Evolutionary conservation across 495 filamentous ascomycete genomes (phyloP).

Genomic region (Clohesyomyces aquaticus): DNA sequence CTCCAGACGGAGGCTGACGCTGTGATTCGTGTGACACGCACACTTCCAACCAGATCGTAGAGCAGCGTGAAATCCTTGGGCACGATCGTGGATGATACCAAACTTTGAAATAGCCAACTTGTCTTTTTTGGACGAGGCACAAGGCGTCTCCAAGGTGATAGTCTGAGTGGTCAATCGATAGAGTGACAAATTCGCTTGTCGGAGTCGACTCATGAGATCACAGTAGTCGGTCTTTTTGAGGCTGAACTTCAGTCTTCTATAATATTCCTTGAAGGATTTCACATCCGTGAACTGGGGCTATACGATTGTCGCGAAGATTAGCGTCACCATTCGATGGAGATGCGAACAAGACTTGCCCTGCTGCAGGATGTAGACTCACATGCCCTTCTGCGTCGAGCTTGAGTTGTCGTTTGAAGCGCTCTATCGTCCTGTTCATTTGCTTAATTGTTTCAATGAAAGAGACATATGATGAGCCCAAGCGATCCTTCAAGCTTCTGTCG

Average conservation of each 20-base stretch:
- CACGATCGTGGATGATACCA: conserved; percentile 21
- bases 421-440: conserved; percentile 1
- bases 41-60: conserved; percentile 29
- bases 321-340: no score
- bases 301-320: background rate
- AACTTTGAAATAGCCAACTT: conserved; percentile 19
- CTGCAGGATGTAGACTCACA: conserved; percentile 1
- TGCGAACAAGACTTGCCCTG: no score
- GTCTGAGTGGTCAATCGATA: conserved; percentile 31
- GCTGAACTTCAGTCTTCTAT: conserved; percentile 29
- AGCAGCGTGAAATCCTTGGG: conserved; percentile 23
- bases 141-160: conserved; percentile 14
- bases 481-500: conserved; percentile 16
- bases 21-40: conserved; percentile 31
- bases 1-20: conserved; percentile 26
- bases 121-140: conserved; percentile 6
- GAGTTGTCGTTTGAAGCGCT: conserved; percentile 15
- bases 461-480: conserved; percentile 16
- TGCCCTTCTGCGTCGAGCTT: conserved; percentile 29
- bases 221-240: conserved; percentile 29
- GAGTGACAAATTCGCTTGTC: conserved; percentile 20
- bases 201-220: conserved; percentile 22
- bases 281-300: conserved; percentile 32
- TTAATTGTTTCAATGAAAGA: conserved; percentile 27
- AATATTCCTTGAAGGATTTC: conserved; percentile 23